Percentiles rank a stretch among this genome's conserved stretches.
Conservation (phyloP, 2,329 filamentous ascomycete species). For the Ceratocystis papillata region DNA sequence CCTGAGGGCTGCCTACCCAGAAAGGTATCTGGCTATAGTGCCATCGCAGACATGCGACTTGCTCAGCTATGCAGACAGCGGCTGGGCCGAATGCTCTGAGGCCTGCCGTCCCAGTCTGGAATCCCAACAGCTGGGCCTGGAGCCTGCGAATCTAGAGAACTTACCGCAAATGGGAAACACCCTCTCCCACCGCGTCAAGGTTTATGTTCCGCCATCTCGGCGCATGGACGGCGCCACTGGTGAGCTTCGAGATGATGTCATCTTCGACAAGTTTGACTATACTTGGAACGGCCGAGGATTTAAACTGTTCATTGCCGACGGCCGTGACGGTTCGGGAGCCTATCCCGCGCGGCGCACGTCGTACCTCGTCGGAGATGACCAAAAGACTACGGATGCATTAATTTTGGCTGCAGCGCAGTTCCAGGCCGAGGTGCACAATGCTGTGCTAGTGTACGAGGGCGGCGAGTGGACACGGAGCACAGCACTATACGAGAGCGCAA, state of each 20-base stretch:
- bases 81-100: constrained; percentile 30
- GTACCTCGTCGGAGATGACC: constrained; percentile 34
- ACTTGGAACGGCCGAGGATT: constrained; percentile 36
- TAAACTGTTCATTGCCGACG: constrained; percentile 36
- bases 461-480: constrained; percentile 53
- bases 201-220: constrained; percentile 34
- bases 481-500: constrained; percentile 47
- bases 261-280: constrained; percentile 37
- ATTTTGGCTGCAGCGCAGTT: constrained; percentile 46
- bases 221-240: constrained; percentile 35
- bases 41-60: constrained; percentile 32
- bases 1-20: constrained; percentile 37
- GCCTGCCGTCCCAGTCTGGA: background rate
- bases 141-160: background rate
- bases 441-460: constrained; percentile 56
- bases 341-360: constrained; percentile 32
- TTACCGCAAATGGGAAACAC: background rate
- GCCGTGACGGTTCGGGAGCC: constrained; percentile 33
- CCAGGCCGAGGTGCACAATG: constrained; percentile 47
- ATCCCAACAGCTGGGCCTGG: background rate
- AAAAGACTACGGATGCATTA: constrained; percentile 38
- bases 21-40: constrained; percentile 35
- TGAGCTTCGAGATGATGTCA: constrained; percentile 29
- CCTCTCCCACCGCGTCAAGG: constrained; percentile 33
- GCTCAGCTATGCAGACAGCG: constrained; percentile 35